Evolutionary conservation across 2,329 filamentous ascomycete genomes (phyloP).

Genomic region (Ophiostoma sp.): DNA sequence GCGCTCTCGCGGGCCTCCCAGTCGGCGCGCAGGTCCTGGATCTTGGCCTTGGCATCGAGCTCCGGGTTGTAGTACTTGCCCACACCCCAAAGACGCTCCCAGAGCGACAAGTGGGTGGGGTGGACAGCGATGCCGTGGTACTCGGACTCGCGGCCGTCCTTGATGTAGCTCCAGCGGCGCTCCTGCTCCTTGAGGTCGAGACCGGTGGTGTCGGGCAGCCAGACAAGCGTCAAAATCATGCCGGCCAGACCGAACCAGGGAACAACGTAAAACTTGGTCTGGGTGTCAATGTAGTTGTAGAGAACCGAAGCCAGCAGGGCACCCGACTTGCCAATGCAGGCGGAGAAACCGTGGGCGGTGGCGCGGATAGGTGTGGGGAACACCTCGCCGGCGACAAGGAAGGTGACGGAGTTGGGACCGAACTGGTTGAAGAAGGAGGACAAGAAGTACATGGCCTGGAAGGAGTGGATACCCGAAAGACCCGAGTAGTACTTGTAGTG

Average conservation of each 20-base stretch:
- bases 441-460: conserved; percentile 98
- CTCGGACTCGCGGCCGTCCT: conserved; percentile 71
- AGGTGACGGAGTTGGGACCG: conserved; percentile 92
- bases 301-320: conserved; percentile 83
- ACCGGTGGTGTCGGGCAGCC: conserved; percentile 94
- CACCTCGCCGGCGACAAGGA: conserved; percentile 94
- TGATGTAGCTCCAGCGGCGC: conserved; percentile 86
- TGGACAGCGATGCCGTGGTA: conserved; percentile 95
- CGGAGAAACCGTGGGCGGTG: conserved; percentile 92
- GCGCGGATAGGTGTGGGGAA: conserved; percentile 92
- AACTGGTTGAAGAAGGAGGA: conserved; percentile 99
- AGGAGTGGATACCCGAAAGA: conserved; percentile 71
- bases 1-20: conserved; percentile 56
- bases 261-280: conserved; percentile 85
- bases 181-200: conserved; percentile 97
- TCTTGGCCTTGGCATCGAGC: conserved; percentile 78
- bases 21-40: conserved; percentile 73
- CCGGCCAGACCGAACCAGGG: conserved; percentile 93
- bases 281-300: conserved; percentile 90
- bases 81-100: conserved; percentile 78
- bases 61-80: conserved; percentile 82
- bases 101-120: conserved; percentile 81
- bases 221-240: conserved; percentile 78
- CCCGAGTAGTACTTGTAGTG: conserved; percentile 80
- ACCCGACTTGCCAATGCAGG: conserved; percentile 84